Evolutionary conservation across 805 yeast genomes (phyloP), one percentile per base, ranked within the genome.

Genomic region (Candida michaelii): DNA sequence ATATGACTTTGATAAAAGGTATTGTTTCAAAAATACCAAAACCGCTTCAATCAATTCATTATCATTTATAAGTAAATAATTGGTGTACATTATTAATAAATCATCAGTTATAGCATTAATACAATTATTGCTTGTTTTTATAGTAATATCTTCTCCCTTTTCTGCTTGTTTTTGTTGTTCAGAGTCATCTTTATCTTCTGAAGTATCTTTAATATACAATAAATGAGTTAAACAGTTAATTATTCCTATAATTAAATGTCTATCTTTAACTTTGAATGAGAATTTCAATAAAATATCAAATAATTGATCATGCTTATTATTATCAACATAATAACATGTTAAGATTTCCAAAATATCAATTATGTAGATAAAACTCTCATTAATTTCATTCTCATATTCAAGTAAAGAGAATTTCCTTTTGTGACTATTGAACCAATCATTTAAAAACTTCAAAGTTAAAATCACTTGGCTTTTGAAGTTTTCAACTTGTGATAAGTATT

Each of bases 281-380:
- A 82, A 68, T 5, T 65, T 57, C 17, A 82, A 66, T 39, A 89
- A 66, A 1, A 74, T 68, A 41, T 74, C 58, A 61, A 89, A 82
- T 48, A 89, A 60, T 12, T 78, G 78, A 56, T 89, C 93, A 51
- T 83, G 82, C 39, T 79, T 74, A 17, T 79, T 73, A 19, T 83
- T 85, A 23, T 93, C 90, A 3, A 89, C 80, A 51, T 85, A 73
- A 60, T 87, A 88, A 32, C 96, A 84, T 3, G 91, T 80, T 24
- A 89, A 77, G 2, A 90, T 82, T 59, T 93, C 98, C 47, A 87
- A 76, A 24, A 89, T 76, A 60, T 93, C 99, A 40, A 88, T 62
- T 11, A 82, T 66, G 58, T 87, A 86, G 44, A 73, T 76, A 34
- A 82, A 66, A 19, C 83, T 65, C 58, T 89, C 97, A 42, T 73